Conservation (phyloP, 2,329 filamentous ascomycete species). For the Dichotomopilus funicola region DNA sequence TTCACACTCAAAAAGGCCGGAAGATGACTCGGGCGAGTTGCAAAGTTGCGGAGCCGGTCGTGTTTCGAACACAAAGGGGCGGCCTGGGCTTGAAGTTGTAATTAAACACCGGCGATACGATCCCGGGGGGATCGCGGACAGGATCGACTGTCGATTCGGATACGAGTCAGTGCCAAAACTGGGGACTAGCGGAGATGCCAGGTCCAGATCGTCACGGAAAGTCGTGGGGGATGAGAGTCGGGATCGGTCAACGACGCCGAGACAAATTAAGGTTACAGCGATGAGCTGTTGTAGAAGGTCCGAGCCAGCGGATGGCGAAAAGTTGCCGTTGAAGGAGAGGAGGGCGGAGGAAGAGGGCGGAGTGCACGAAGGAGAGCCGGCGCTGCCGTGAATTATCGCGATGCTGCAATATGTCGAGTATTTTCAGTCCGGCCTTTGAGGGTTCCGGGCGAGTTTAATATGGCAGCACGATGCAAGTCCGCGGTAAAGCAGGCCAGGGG, state of each 20-base stretch:
- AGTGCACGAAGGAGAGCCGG: slow-evolving; percentile 7
- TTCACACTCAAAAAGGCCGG: slow-evolving; percentile 8
- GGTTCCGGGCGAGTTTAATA: slow-evolving; percentile 24
- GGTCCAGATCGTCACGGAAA: slow-evolving; percentile 2
- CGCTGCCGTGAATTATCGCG: slow-evolving; percentile 13
- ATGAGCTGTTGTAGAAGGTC: slow-evolving; percentile 4
- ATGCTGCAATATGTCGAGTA: slow-evolving; percentile 15
- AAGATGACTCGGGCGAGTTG: slow-evolving; percentile 9
- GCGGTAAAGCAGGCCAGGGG: slow-evolving; percentile 17
- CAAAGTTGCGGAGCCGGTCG: slow-evolving; percentile 4
- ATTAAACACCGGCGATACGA: slow-evolving; percentile 14
- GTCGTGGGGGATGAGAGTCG: slow-evolving; percentile 2
- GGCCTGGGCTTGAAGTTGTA: slow-evolving; percentile 3
- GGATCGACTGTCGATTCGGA: slow-evolving; percentile 15
- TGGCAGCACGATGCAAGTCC: slow-evolving; percentile 17
- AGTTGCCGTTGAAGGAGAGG: neutral
- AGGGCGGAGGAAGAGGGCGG: too few species aligned
- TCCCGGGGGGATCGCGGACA: slow-evolving; percentile 1
- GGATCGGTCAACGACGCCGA: slow-evolving; percentile 18
- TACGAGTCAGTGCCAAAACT: slow-evolving; percentile 17
- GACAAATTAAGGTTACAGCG: slow-evolving; percentile 7
- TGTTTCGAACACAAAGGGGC: slow-evolving; percentile 11
- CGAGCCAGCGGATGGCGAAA: slow-evolving; percentile 20
- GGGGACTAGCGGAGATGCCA: neutral
- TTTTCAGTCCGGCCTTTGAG: slow-evolving; percentile 21